Percentiles rank a stretch among this genome's conserved stretches.
Evolutionary conservation across 768 basidiomycete genomes (phyloP).

Genomic region (Gelatoporia subvermispora): DNA sequence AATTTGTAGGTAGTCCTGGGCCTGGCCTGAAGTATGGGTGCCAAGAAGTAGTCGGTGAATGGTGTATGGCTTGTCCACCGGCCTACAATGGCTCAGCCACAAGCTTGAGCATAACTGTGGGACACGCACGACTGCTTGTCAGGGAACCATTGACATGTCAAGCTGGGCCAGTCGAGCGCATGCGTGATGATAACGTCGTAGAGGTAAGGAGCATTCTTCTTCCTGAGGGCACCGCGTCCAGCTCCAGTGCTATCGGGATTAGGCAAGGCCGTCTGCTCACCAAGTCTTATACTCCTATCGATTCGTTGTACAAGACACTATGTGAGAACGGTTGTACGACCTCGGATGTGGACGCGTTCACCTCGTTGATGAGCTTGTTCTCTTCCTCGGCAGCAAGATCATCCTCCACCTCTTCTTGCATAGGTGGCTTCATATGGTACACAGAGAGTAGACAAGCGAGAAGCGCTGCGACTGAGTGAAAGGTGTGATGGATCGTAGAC

Average conservation of each 20-base stretch:
- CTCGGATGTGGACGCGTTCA: slow-evolving; percentile 26
- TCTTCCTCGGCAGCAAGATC: slow-evolving; percentile 81
- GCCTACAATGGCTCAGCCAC: slow-evolving; percentile 40
- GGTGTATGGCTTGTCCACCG: slow-evolving; percentile 89
- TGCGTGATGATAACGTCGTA: slow-evolving; percentile 98
- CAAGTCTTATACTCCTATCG: slow-evolving; percentile 81
- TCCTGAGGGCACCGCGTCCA: slow-evolving; percentile 46
- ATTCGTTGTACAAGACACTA: background rate
- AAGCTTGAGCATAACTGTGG: background rate
- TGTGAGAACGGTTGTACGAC: background rate
- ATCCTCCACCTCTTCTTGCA: slow-evolving; percentile 68
- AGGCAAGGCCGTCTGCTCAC: slow-evolving; percentile 29
- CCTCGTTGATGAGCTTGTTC: slow-evolving; percentile 86
- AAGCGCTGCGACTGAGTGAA: too few relatives aligned
- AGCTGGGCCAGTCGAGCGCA: slow-evolving; percentile 94
- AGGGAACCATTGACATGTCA: slow-evolving; percentile 99
- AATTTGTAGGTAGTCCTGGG: slow-evolving; percentile 93
- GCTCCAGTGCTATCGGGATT: background rate
- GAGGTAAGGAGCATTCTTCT: slow-evolving; percentile 95
- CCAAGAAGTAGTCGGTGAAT: slow-evolving; percentile 92
- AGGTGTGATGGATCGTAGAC: too few relatives aligned
- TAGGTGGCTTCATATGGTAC: slow-evolving; percentile 40
- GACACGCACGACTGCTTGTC: slow-evolving; percentile 83
- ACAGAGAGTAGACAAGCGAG: too few relatives aligned
- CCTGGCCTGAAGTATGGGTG: slow-evolving; percentile 94